A percentile compares a stretch with the other conserved stretches of the same genome.
Conservation (phyloP, 495 filamentous ascomycete species). For the Penicillium goetzii region DNA sequence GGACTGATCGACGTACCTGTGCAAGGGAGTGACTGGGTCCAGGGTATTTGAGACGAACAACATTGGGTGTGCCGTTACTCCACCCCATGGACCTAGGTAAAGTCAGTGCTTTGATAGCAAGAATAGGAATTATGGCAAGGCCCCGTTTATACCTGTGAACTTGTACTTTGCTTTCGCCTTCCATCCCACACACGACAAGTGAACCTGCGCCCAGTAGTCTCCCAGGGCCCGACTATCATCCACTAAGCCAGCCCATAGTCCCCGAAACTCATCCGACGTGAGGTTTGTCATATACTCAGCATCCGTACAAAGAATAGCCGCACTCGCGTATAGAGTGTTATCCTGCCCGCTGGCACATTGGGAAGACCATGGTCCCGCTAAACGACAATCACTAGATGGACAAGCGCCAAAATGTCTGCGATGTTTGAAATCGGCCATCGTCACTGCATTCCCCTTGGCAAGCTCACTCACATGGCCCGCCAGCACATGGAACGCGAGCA, state of each 20-base stretch:
- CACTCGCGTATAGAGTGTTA: conserved; percentile 44
- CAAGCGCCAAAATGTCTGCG: conserved; percentile 36
- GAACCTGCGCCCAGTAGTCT: conserved; percentile 60
- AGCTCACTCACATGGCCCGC: conserved; percentile 59
- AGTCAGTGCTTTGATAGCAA: not conserved
- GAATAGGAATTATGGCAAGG: not conserved
- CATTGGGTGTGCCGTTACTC: conserved; percentile 57
- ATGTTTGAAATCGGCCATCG: conserved; percentile 54
- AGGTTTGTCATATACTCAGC: conserved; percentile 46
- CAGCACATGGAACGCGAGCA: conserved; percentile 59
- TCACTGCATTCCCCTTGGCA: conserved; percentile 54
- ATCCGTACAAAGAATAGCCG: conserved; percentile 68
- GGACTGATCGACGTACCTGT: conserved; percentile 26
- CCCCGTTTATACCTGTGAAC: conserved; percentile 42
- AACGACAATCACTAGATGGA: conserved; percentile 44
- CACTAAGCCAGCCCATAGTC: conserved; percentile 49
- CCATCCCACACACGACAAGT: conserved; percentile 62
- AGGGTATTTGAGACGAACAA: conserved; percentile 62
- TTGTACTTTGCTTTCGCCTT: conserved; percentile 60
- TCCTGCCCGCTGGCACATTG: conserved; percentile 49
- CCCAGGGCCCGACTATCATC: conserved; percentile 55
- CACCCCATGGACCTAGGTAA: conserved; percentile 35
- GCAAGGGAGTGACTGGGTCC: conserved; percentile 64
- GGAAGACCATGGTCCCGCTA: conserved; percentile 42
- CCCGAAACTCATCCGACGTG: conserved; percentile 48